phyloP scores from a whole-genome alignment of 352 stramenopile genomes.

The Blastocystis sp. region DNA sequence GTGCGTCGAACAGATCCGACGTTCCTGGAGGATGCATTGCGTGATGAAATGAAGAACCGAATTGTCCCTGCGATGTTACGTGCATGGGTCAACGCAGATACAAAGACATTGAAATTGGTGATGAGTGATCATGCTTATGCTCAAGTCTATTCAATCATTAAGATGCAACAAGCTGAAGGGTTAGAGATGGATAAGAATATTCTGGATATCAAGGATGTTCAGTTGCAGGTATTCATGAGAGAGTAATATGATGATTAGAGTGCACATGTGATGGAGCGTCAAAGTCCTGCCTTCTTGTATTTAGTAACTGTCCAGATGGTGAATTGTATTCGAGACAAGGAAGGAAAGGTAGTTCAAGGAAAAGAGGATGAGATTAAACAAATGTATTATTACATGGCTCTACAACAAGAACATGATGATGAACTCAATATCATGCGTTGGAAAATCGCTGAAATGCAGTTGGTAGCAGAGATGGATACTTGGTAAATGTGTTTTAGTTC shows the following conservation, averaged over 20 bases:
- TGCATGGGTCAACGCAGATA: conserved; percentile 57
- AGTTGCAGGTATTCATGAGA: background rate
- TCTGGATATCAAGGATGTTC: conserved; percentile 41
- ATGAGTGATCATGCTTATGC: conserved; percentile 59
- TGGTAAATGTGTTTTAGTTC: conserved; percentile 56
- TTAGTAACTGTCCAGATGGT: conserved; percentile 58
- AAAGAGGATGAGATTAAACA: conserved; percentile 59
- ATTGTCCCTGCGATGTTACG: conserved; percentile 55
- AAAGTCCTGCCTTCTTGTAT: conserved; percentile 56
- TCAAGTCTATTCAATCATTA: conserved; percentile 53
- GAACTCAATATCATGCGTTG: conserved; percentile 61
- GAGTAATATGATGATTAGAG: conserved; percentile 6
- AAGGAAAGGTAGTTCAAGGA: conserved; percentile 38
- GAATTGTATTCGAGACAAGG: conserved; percentile 40
- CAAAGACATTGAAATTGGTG: conserved; percentile 46
- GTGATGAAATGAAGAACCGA: conserved; percentile 49
- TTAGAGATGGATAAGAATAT: conserved; percentile 59
- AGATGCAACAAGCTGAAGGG: conserved; percentile 57
- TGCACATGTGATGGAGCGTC: conserved; percentile 48
- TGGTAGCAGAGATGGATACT: conserved; percentile 56
- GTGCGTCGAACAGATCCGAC: conserved; percentile 56
- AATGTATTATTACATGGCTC: conserved; percentile 62
- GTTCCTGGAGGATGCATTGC: conserved; percentile 47
- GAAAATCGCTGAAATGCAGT: conserved; percentile 62
- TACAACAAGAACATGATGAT: conserved; percentile 61